Percentiles rank a stretch among this genome's conserved stretches.
Conservation (phyloP, 2,329 filamentous ascomycete genomes). For the Zymoseptoria passerinii region DNA sequence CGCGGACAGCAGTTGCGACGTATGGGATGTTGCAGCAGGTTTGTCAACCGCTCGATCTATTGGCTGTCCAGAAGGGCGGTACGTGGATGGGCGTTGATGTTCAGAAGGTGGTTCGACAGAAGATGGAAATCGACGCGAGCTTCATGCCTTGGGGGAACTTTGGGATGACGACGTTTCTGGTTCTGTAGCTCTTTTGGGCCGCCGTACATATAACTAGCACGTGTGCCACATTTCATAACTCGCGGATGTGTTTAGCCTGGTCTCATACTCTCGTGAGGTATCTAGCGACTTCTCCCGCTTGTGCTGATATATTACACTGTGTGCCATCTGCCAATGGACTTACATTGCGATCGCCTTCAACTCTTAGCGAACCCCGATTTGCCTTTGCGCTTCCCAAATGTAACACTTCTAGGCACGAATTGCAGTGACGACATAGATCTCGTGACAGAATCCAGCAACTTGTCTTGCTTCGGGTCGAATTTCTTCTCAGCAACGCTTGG, state of each 20-base stretch:
- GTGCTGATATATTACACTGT: not conserved
- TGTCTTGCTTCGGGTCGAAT: slow-evolving; percentile 1
- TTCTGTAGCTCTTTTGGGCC: too few species aligned
- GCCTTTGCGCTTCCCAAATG: slow-evolving; percentile 18
- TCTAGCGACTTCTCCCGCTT: too few species aligned
- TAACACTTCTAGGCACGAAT: slow-evolving; percentile 17
- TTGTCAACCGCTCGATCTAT: not conserved
- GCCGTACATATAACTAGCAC: too few species aligned
- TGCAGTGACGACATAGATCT: slow-evolving; percentile 20
- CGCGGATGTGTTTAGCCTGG: too few species aligned
- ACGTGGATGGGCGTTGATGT: too few species aligned
- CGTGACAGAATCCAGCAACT: slow-evolving; percentile 9
- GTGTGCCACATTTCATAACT: too few species aligned
- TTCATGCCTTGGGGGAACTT: not conserved
- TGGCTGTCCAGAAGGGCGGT: not conserved
- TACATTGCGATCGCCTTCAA: slow-evolving; percentile 1
- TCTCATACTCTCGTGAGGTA: too few species aligned
- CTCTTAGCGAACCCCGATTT: slow-evolving; percentile 20
- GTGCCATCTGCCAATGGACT: not conserved
- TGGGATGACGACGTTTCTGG: not conserved
- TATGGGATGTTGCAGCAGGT: not conserved
- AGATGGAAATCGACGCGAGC: not conserved
- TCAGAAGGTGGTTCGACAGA: not conserved
- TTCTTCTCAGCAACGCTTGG: not conserved
- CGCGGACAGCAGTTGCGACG: not conserved